These are phyloP conservation scores for Xylariaceae sp. DNA, from an alignment of 2,329 filamentous ascomycete genomes.

Conservation along the genomic window DNA sequence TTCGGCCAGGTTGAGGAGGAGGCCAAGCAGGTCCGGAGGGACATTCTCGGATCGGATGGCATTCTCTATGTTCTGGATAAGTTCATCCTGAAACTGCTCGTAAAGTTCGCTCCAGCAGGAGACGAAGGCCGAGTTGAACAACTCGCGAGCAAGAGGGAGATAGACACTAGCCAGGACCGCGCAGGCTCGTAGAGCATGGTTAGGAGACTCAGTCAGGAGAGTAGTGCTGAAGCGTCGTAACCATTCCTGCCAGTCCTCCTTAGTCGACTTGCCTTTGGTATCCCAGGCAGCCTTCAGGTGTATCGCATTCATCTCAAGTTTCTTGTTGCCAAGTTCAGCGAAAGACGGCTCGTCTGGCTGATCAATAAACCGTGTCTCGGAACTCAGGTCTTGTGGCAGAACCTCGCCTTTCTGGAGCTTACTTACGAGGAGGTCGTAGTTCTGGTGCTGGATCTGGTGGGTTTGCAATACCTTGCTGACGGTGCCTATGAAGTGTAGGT, in stretches of 20 bases:
- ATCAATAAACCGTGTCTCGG: conserved; percentile 78
- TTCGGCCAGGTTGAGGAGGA: conserved; percentile 92
- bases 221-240: conserved; percentile 96
- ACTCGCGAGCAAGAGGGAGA: conserved; percentile 83
- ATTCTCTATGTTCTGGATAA: conserved; percentile 93
- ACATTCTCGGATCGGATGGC: conserved; percentile 95
- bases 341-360: conserved; percentile 79
- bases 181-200: conserved; percentile 91
- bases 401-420: conserved; percentile 95
- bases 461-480: conserved; percentile 84
- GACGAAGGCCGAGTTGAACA: conserved; percentile 99
- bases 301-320: conserved; percentile 95
- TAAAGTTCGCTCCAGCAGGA: conserved; percentile 99
- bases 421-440: conserved; percentile 88
- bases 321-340: conserved; percentile 86
- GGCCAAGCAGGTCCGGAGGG: conserved; percentile 90
- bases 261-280: conserved; percentile 92
- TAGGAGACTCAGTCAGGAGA: conserved; percentile 90
- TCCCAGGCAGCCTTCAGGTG: conserved; percentile 98
- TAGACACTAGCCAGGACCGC: conserved; percentile 90
- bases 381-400: conserved; percentile 91
- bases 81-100: conserved; percentile 93
- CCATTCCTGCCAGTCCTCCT: conserved; percentile 99
- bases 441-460: conserved; percentile 83
- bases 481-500: conserved; percentile 89